Conservation (phyloP, 129 eudicot species). For the Flaveria brownii region DNA sequence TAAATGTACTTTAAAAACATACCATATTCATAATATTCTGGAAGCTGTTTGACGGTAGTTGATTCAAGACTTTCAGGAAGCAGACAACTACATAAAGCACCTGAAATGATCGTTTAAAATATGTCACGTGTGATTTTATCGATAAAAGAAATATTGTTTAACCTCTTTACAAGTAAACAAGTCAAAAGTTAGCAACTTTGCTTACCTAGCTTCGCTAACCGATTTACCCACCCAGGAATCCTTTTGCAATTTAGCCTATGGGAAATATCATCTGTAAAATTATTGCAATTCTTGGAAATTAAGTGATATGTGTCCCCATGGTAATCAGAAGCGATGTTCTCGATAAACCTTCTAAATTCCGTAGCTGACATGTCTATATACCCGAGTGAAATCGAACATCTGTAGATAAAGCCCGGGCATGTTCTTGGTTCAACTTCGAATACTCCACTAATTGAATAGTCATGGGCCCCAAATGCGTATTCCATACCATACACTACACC, state of each 20-base stretch:
- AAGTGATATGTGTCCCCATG: conserved; percentile 84
- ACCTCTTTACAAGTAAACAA: neutral
- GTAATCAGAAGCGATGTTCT: conserved; percentile 69
- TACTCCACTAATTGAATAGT: conserved; percentile 76
- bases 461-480: conserved; percentile 86
- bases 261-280: conserved; percentile 71
- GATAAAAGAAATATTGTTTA: neutral
- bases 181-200: neutral
- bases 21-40: conserved; percentile 68
- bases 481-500: conserved; percentile 77
- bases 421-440: conserved; percentile 82
- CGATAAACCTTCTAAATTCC: conserved; percentile 58
- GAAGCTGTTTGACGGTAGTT: conserved; percentile 60
- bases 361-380: conserved; percentile 49
- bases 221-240: conserved; percentile 84
- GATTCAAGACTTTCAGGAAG: conserved; percentile 83
- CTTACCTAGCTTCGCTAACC: conserved; percentile 68
- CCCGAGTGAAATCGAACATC: conserved; percentile 69
- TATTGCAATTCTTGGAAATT: conserved; percentile 78
- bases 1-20: neutral
- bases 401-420: conserved; percentile 78
- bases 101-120: conserved; percentile 33
- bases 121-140: neutral
- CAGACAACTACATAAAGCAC: conserved; percentile 67
- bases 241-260: conserved; percentile 54